Conservation (phyloP, 306 rosid species). For the Adenanthera pavonina region DNA sequence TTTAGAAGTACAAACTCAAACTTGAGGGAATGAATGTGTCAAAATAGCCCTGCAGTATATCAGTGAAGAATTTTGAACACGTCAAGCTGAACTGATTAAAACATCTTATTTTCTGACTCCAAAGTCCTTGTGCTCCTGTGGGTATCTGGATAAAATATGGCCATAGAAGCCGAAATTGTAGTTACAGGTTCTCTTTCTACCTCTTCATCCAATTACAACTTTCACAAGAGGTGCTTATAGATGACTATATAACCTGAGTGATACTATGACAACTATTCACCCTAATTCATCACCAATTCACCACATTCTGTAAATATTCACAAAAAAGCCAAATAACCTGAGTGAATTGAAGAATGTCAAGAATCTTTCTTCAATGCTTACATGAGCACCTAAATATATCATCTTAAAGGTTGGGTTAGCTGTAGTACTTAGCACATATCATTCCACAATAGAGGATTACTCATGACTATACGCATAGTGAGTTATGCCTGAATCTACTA, state of each 20-base stretch:
- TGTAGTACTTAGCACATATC: neutral
- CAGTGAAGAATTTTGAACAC: constrained; percentile 3
- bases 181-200: neutral
- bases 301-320: constrained; percentile 1
- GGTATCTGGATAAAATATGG: neutral
- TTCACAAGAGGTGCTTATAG: neutral
- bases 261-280: neutral
- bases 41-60: neutral
- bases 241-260: neutral
- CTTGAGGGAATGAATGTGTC: neutral
- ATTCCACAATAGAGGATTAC: neutral
- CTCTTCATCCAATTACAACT: neutral
- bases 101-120: neutral
- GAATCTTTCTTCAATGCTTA: neutral
- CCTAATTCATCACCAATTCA: neutral
- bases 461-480: constrained; percentile 3
- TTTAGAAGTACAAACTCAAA: neutral
- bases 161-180: neutral
- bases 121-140: neutral
- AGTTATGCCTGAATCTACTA: constrained; percentile 10
- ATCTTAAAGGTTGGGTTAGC: neutral
- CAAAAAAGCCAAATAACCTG: neutral
- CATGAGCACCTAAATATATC: neutral
- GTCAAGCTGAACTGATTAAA: neutral
- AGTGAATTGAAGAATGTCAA: neutral